Base-by-base conservation (phyloP, 1,284 basidiomycete species). In the Pseudozyma hubeiensis region DNA sequence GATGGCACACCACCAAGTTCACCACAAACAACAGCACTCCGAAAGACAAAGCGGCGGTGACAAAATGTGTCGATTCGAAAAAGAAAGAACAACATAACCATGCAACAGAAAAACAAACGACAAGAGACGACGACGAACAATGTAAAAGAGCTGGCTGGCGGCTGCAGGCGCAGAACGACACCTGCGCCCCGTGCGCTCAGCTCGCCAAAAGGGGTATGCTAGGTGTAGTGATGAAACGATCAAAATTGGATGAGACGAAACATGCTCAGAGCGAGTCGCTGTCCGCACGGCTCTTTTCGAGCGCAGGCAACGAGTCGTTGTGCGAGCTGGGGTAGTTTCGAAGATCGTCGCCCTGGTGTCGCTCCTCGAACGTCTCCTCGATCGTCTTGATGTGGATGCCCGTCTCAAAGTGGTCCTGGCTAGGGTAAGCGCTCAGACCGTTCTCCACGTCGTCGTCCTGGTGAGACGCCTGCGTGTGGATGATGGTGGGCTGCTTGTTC, bases 381-480 rank as follows among this genome's bases (percentile, higher is more conserved):
- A 78, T 75, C 8, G 77, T 78, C 52, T 68, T 69, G 69, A 78
- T 75, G 63, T 76, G 77, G 40, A 78, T 54, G 45, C 77, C 77
- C 14, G 64, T 66, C 40, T 69, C 68, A 46, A 72, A 64, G 48
- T 64, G 51, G 44, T 69, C 58, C 30, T 63, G 59, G 45, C 43
- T 66, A 52, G 59, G 47, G 51, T 40, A 59, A 6, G 34, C 58
- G n/a, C 47, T 59, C 7, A 66, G 52, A 8, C 50, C 54, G 19
- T 62, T 51, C 47, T 67, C 68, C 34, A 68, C 29, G 46, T 72
- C 62, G 61, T 64, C 55, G 47, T 24, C 24, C 24, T 69, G 56
- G 29, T 49, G 48, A 45, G 72, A 75, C 6, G 54, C 66, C 17
- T 66, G 67, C 31, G 67, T 70, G 48, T 52, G 59, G 58, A 77